Evolutionary conservation across 148 eudicot species (phyloP).

Genomic region (Chenopodium suecicum): DNA sequence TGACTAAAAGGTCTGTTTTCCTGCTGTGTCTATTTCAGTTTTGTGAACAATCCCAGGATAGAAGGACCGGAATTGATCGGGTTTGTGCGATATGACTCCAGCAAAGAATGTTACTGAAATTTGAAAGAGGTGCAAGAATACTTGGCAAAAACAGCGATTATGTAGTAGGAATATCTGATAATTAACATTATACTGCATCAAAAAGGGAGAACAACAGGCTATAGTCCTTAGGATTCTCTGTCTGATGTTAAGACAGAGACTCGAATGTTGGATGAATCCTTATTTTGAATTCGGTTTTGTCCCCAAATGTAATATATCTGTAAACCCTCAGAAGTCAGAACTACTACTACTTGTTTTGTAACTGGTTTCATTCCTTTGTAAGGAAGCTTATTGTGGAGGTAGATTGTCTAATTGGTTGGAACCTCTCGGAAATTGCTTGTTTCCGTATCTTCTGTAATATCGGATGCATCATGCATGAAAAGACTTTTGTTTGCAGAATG

Average conservation of each 20-base stretch:
- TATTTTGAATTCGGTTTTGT: slow-evolving; percentile 4
- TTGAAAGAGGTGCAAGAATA: background rate
- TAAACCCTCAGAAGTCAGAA: slow-evolving; percentile 4
- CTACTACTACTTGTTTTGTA: slow-evolving; percentile 11
- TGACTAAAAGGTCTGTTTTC: background rate
- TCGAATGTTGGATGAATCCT: slow-evolving; percentile 8
- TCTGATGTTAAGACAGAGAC: background rate
- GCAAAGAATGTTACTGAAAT: slow-evolving; percentile 52
- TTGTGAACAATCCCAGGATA: slow-evolving; percentile 58
- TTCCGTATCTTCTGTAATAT: background rate
- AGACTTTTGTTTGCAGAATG: too few relatives aligned
- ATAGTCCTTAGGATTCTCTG: background rate
- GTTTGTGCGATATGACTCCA: slow-evolving; percentile 54
- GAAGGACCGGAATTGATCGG: slow-evolving; percentile 86
- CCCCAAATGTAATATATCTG: slow-evolving; percentile 5
- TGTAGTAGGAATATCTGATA: slow-evolving; percentile 16
- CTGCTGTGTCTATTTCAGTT: slow-evolving; percentile 39
- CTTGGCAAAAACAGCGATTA: background rate
- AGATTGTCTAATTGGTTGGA: background rate
- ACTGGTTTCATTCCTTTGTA: background rate
- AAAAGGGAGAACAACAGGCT: background rate
- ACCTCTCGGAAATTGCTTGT: background rate
- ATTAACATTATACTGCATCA: slow-evolving; percentile 12
- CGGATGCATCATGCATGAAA: background rate
- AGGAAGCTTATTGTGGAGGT: background rate